Base-by-base conservation (phyloP, 768 basidiomycete genomes). In the Boletus vermiculosoides region DNA sequence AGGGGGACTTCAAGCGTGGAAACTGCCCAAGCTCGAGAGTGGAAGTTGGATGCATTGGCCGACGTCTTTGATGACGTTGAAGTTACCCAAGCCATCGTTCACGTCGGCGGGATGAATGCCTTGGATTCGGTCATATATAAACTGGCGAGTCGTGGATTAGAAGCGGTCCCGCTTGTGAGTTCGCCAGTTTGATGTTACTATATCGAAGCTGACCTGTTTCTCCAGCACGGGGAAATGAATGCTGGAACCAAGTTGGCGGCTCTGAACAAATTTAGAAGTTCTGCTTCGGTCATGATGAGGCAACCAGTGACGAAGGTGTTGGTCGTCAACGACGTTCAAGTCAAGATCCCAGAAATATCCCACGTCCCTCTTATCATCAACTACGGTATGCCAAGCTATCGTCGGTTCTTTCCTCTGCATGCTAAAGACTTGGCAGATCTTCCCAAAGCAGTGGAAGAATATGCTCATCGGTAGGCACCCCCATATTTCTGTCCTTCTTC, bases 371-470 rank as follows among this genome's bases (percentile, higher is more conserved):
- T 99, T 48, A 86, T 99, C 63, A 87, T 99, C 76, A 98, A 98
- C 74, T 98, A 96, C 71, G 92, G 92, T 88, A 60, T 49, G 76
- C 68, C 13, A 39, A 31, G 8, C 20, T 31, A 40, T 48, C 45
- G 13, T 50, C 23, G 23, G 16, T 40, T 30, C 15, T 18, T 5
- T 48, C 33, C 36, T 60, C 23, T n/a, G 46, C 50, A 30, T 18
- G 45, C 59, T 71, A 18, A 62, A 25, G 42, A 53, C 52, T 37
- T 52, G 40, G 20, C 20, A 92, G 94, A 96, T 78, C 75, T 95
- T 57, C 93, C 92, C 47, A 92, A 92, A 75, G 93, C 89, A 46
- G 96, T 98, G 37, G 96, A 98, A 77, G 95, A 96, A 72, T 99
- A 99, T 71, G 91, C 94, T 25, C 93, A 94, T 68, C 88, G 96